Evolutionary conservation across 768 basidiomycete species (phyloP), one percentile per base, ranked within the genome.

Genomic region (Boletus vinaceobasis): DNA sequence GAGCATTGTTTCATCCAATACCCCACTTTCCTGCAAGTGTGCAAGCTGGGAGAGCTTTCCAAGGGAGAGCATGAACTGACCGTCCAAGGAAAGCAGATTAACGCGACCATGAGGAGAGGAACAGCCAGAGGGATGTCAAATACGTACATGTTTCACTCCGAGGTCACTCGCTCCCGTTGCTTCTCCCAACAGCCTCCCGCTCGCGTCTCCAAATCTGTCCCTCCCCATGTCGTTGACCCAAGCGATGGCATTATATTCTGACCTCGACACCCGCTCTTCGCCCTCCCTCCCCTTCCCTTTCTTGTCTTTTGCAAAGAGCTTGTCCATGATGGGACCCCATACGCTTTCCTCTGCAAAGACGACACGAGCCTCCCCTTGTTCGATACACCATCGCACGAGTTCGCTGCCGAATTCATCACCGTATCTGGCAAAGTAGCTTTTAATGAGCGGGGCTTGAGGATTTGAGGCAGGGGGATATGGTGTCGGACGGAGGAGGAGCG

Each of bases 301-400:
- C 10, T 38, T 50, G 44, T 58, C 56, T 31, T 52, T 64, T 21
- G 39, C 38, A 63, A 98, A 90, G 71, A 90, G 90, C 33, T 74
- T 76, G 65, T 90, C 88, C 57, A 97, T 76, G 50, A 88, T 83
- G 1, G 70, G 71, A 31, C 75, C 73, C 62, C 88, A 83, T 15
- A 76, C 70, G 31, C 82, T 80, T 44, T 89, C 86, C 59, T 90
- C 87, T 1, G 85, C 82, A 60, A 98, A 91, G 70, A 98, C 79
- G 6, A 86, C 81, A 13, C 92, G 83, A 23, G 91, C 71, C 71
- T 93, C 92, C 17, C 90, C 90, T 59, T 94, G 86, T 60, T 93
- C 89, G 47, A 96, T 88, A 68, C 92, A 96, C 90, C 90, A 97
- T 64, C 84, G 82, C 65, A 90, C 95, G n/a, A 97, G 77, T 64